Evolutionary conservation across 2,329 filamentous ascomycete genomes (phyloP), one percentile per base, ranked within the genome.

Genomic region (Pseudogymnoascus sp.): DNA sequence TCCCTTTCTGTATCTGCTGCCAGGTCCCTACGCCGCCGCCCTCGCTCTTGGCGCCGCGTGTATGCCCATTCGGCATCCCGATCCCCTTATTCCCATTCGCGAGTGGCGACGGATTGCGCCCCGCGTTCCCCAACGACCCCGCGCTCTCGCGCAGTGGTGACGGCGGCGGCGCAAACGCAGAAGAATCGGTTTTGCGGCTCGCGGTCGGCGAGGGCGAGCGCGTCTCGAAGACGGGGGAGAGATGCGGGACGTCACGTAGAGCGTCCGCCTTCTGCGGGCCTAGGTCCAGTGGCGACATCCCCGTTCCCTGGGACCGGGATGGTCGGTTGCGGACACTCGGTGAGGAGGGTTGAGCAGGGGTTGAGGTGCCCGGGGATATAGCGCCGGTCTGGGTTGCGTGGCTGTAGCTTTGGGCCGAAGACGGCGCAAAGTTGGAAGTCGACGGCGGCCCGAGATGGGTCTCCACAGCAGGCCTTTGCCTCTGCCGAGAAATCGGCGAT

Each of bases 191-290:
- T 59, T 81, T 85, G 62, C 87, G 80, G 63, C 77, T 77, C 11
- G 82, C 78, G 2, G 81, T 88, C 1, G 89, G 88, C 1, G 89
- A 90, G 2, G 88, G 87, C 0, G 87, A 88, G n/a, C 83, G 81
- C 5, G 84, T 82, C 75, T 92, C 89, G 62, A 88, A 88, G 0
- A 92, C 89, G 0, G 89, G 89, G 0, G 89, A 92, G 1, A 93
- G 78, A 67, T 81, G 82, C 18, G 53, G 53, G n/a, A 34, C 53
- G 12, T 49, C 43, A 5, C 43, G 43, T 2, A 49, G 43, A 18
- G 43, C 43, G 12, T 49, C 43, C 11, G 42, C 14, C 42, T 46
- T 46, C 21, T 49, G 43, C 21, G 43, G 21, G 23, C 43, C 43
- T n/a, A 49, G 2, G 1, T 49, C 43, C 14, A 49, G 11, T 8